Base-by-base conservation (phyloP, 306 rosid species). In the Chamaecrista fasciculata region DNA sequence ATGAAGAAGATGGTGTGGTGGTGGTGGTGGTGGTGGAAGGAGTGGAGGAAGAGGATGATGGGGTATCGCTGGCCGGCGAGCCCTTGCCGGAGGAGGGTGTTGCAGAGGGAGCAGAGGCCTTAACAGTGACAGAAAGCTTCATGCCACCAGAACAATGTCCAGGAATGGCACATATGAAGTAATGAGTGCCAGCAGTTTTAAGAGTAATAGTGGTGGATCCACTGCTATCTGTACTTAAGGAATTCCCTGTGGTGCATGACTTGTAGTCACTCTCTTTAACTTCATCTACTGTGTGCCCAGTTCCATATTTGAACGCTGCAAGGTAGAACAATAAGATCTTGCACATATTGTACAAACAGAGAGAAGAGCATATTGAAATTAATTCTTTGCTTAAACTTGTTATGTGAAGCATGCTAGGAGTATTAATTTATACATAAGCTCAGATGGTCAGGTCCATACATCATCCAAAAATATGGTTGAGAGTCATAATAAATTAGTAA, bases 211-310 rank as follows among this genome's bases (percentile, higher is more conserved):
- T 74, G 44, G 97, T 88, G 59, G 90, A 74, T 2, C 99, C 97
- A 57, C 80, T 83, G 34, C 86, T 88, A 52, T 88, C 99, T 8
- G 92, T 77, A 2, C 67, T 80, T 3, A 94, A 48, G 10, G 97
- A 82, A 24, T 91, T 91, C 1, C 88, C 91, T 2, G 75, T 11
- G 0, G 79, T 85, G 81, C 99, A 94, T 0, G 86, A 43, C 53
- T 76, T 88, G 80, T 91, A 94, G 77, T 91, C 97, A 16, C 91
- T 78, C 15, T 69, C 78, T 23, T 76, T 79, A 36, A 94, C 97
- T 71, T 94, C 99, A 37, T 89, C 96, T 75, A 86, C 97, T 0
- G 92, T 79, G 86, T 94, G 99, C 33, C 96, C 91, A n/a, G 74
- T 60, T 58, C 80, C 92, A 78, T 86, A 91, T 62, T 81, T 91